Percentiles rank a stretch among this genome's conserved stretches.
Conservation (phyloP, 306 rosid genomes). For the Clitoria ternatea region DNA sequence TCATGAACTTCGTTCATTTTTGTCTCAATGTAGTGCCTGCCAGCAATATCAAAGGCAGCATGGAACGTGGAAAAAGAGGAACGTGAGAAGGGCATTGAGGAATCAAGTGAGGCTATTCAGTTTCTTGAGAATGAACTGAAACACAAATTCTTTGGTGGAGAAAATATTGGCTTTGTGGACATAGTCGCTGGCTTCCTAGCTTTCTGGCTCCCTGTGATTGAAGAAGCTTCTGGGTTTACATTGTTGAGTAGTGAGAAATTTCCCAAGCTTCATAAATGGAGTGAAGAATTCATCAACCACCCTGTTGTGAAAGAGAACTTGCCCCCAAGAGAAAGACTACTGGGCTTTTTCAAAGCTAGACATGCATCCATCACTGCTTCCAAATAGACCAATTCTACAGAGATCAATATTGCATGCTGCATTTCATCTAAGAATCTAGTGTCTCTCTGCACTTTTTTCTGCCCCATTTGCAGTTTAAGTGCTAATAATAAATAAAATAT, state of each 20-base stretch:
- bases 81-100: conserved; percentile 24
- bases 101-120: conserved; percentile 20
- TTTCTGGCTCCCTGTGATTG: conserved; percentile 39
- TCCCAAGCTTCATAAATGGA: conserved; percentile 46
- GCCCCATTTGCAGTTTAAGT: no score
- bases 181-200: conserved; percentile 39
- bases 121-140: conserved; percentile 33
- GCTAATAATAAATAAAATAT: no score
- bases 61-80: conserved; percentile 24
- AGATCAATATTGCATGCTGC: no score
- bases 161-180: conserved; percentile 36
- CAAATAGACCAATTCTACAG: conserved; percentile 3
- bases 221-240: conserved; percentile 39
- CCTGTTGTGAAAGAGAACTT: conserved; percentile 30
- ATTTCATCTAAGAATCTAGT: no score
- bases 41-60: conserved; percentile 11
- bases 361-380: neutral
- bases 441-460: no score
- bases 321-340: conserved; percentile 29
- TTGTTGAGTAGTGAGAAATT: conserved; percentile 31
- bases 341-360: conserved; percentile 20
- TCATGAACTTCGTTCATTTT: neutral
- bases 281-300: conserved; percentile 34
- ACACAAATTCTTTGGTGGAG: conserved; percentile 40
- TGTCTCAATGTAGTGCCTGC: neutral